Evolutionary conservation across 805 yeast species (phyloP).

Genomic region (Yamadazyma tumulicola): DNA sequence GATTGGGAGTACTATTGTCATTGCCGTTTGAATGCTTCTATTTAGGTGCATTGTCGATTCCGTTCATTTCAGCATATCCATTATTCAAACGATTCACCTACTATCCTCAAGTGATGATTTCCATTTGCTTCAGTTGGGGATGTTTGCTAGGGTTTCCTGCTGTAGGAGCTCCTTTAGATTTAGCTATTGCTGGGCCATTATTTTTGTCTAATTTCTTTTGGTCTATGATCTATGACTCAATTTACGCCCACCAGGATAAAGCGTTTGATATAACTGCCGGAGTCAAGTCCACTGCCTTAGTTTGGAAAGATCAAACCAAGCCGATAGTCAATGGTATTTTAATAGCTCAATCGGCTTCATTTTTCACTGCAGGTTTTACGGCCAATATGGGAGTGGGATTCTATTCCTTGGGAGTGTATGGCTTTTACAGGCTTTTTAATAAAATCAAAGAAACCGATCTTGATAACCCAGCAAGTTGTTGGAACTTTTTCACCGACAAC

Average conservation of each 20-base stretch:
- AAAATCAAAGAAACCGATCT: constrained; percentile 76
- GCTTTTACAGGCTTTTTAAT: constrained; percentile 61
- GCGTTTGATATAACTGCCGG: constrained; percentile 84
- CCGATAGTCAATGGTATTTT: constrained; percentile 63
- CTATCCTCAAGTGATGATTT: constrained; percentile 84
- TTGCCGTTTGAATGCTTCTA: constrained; percentile 80
- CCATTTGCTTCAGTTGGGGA: constrained; percentile 92
- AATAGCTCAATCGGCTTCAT: constrained; percentile 61
- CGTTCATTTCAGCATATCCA: constrained; percentile 84
- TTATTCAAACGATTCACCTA: constrained; percentile 91
- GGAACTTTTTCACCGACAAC: constrained; percentile 75
- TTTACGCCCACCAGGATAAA: constrained; percentile 98
- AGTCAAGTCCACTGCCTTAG: constrained; percentile 90
- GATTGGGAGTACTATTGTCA: constrained; percentile 64
- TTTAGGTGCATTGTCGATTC: constrained; percentile 76
- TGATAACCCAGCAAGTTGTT: constrained; percentile 76
- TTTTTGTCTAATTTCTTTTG: constrained; percentile 77
- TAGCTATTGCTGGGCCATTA: constrained; percentile 73
- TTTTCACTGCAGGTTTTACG: constrained; percentile 64
- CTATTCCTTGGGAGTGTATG: constrained; percentile 59
- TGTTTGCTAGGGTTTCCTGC: constrained; percentile 94
- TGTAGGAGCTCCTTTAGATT: constrained; percentile 75
- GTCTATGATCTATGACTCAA: constrained; percentile 95
- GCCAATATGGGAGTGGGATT: constrained; percentile 89
- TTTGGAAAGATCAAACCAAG: constrained; percentile 84